phyloP scores from a whole-genome alignment of 2,329 filamentous ascomycete species.

The Colletotrichum sp. region DNA sequence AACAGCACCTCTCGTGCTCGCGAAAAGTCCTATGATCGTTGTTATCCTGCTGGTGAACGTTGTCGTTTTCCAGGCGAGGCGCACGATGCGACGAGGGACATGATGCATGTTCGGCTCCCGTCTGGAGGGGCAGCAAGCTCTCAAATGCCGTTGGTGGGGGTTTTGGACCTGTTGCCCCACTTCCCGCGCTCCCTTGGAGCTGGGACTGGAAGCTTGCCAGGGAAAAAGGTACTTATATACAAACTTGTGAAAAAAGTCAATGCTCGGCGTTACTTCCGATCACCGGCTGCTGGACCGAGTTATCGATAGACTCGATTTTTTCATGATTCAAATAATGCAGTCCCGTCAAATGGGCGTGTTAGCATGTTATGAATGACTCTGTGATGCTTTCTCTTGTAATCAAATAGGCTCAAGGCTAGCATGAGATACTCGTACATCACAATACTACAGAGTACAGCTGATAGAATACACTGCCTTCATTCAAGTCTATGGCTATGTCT shows the following conservation, averaged over 20 bases:
- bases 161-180: neutral
- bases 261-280: neutral
- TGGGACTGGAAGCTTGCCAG: neutral
- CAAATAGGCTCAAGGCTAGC: neutral
- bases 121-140: neutral
- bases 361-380: neutral
- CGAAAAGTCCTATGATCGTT: neutral
- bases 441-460: neutral
- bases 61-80: neutral
- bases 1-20: conserved; percentile 11
- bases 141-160: neutral
- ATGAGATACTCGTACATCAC: neutral
- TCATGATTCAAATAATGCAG: neutral
- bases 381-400: neutral
- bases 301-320: neutral
- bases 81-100: conserved; percentile 15
- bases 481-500: conserved; percentile 37
- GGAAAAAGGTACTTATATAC: neutral
- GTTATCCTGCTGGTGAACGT: neutral
- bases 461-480: conserved; percentile 22
- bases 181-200: neutral
- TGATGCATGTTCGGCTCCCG: conserved; percentile 18
- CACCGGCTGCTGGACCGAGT: neutral
- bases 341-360: neutral
- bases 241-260: neutral